Evolutionary conservation across 2,329 filamentous ascomycete species (phyloP).

Genomic region (Corynespora cassiicola): DNA sequence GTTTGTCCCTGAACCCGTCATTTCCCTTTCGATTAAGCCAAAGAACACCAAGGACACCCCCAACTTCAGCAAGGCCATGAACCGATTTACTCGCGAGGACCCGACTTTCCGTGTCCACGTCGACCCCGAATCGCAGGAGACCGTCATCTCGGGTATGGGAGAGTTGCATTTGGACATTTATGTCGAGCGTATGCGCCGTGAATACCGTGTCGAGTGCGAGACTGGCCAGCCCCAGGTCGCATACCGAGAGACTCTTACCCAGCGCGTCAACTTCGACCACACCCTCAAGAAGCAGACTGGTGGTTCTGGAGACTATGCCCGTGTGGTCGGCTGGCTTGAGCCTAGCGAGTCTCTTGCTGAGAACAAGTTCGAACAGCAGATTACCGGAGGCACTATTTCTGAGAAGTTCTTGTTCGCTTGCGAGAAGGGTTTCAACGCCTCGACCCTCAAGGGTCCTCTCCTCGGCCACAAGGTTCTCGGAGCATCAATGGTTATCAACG

Average conservation of each 20-base stretch:
- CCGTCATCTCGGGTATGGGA: slow-evolving; percentile 98
- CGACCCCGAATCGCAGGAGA: slow-evolving; percentile 91
- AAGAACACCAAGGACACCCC: slow-evolving; percentile 90
- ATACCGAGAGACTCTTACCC: slow-evolving; percentile 91
- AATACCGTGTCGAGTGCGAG: slow-evolving; percentile 94
- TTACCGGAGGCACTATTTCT: slow-evolving; percentile 87
- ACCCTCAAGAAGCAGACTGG: slow-evolving; percentile 94
- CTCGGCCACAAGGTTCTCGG: slow-evolving; percentile 94
- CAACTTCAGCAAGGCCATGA: slow-evolving; percentile 98
- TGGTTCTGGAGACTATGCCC: slow-evolving; percentile 93
- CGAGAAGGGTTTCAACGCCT: slow-evolving; percentile 88
- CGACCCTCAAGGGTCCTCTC: slow-evolving; percentile 85
- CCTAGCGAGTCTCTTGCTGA: slow-evolving; percentile 75
- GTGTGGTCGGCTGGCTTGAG: slow-evolving; percentile 90
- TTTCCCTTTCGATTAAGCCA: slow-evolving; percentile 95
- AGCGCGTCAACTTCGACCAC: slow-evolving; percentile 85
- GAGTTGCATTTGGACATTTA: slow-evolving; percentile 97
- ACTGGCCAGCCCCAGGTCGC: slow-evolving; percentile 97
- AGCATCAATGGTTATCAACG: slow-evolving; percentile 88
- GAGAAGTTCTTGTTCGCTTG: slow-evolving; percentile 97
- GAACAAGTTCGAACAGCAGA: slow-evolving; percentile 86
- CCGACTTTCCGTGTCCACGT: slow-evolving; percentile 96
- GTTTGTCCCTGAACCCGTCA: slow-evolving; percentile 97
- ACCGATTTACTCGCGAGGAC: slow-evolving; percentile 97
- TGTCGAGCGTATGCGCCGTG: slow-evolving; percentile 92